Percentiles rank a stretch among this genome's conserved stretches.
Evolutionary conservation across 2,329 filamentous ascomycete genomes (phyloP).

Genomic region (Pyrenophora teres): DNA sequence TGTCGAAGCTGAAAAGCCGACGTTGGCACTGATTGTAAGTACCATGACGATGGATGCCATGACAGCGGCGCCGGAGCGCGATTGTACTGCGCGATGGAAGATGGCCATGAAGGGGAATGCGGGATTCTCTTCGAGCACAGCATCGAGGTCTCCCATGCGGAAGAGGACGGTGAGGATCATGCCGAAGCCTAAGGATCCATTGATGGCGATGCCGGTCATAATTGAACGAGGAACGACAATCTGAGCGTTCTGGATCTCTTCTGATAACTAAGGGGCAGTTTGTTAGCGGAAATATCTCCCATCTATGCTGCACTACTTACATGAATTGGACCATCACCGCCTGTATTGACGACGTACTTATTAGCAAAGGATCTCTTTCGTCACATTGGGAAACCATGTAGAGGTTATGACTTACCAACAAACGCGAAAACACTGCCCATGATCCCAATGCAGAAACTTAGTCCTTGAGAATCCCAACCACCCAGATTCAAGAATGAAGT

Average conservation of each 20-base stretch:
- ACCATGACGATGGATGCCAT: conserved; percentile 46
- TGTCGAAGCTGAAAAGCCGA: conserved; percentile 45
- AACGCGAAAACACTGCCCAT: conserved; percentile 44
- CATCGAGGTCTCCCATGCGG: conserved; percentile 42
- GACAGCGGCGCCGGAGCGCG: conserved; percentile 48
- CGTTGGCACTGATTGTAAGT: conserved; percentile 41
- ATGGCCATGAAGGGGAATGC: conserved; percentile 55
- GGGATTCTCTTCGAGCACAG: conserved; percentile 43
- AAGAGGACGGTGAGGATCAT: conserved; percentile 38
- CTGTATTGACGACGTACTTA: neutral
- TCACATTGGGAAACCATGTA: neutral
- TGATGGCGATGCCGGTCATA: conserved; percentile 45
- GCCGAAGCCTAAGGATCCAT: conserved; percentile 46
- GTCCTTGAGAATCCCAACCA: conserved; percentile 50
- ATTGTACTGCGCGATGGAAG: conserved; percentile 44
- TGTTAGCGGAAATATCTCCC: neutral
- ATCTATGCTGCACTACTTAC: conserved; percentile 14
- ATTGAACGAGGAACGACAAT: conserved; percentile 43
- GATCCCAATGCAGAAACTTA: conserved; percentile 51
- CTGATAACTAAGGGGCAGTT: conserved; percentile 30
- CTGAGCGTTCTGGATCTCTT: conserved; percentile 40
- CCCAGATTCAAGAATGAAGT: conserved; percentile 53
- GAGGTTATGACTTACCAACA: conserved; percentile 26
- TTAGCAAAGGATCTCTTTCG: neutral
- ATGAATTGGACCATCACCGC: conserved; percentile 46